A percentile compares a stretch with the other conserved stretches of the same genome.
Evolutionary conservation across 352 stramenopile species (phyloP).

Genomic region (Phytophthora lateralis): DNA sequence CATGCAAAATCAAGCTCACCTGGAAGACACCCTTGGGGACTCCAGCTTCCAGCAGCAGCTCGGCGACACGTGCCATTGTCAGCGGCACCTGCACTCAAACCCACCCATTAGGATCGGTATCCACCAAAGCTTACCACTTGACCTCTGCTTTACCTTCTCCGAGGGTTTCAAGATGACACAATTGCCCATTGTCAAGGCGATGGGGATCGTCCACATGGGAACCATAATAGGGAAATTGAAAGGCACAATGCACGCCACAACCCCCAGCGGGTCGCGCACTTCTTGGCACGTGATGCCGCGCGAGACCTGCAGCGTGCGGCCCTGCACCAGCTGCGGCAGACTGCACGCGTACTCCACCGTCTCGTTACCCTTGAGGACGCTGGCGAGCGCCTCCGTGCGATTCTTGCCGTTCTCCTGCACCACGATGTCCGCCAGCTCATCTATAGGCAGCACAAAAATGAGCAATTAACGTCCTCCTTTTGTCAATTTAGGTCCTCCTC

Average conservation of each 20-base stretch:
- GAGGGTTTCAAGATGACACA: conserved; percentile 97
- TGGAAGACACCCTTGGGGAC: conserved; percentile 95
- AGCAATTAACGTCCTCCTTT: neutral
- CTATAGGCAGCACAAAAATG: conserved; percentile 16
- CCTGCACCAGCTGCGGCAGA: conserved; percentile 91
- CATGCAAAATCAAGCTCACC: conserved; percentile 25
- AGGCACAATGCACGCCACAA: conserved; percentile 93
- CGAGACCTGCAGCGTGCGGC: conserved; percentile 87
- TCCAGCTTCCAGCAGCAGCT: conserved; percentile 91
- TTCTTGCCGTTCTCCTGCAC: conserved; percentile 98
- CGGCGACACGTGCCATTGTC: conserved; percentile 91
- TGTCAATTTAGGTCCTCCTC: neutral
- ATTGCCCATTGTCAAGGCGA: conserved; percentile 96
- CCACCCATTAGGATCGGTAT: neutral
- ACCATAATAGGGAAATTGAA: conserved; percentile 99
- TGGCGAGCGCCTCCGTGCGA: conserved; percentile 95
- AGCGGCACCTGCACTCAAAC: conserved; percentile 69
- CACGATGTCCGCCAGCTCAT: conserved; percentile 94
- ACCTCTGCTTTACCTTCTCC: conserved; percentile 89
- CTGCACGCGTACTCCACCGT: conserved; percentile 97
- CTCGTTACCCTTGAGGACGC: conserved; percentile 97
- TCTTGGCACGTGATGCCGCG: conserved; percentile 94
- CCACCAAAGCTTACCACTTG: neutral
- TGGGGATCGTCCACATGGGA: conserved; percentile 97
- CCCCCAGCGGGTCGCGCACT: conserved; percentile 91